Percentiles rank a stretch among this genome's conserved stretches.
Conservation (phyloP, 129 eudicot species). For the Helianthus annuus region HanXRQr2.0-SUNRISE NC_035442.2:13607893-13608392, state of each 20-base stretch:
- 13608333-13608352: slow-evolving; percentile 39
- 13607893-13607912: neutral
- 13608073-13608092: slow-evolving; percentile 25
- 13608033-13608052: slow-evolving; percentile 20
- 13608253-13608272: slow-evolving; percentile 27
- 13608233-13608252: slow-evolving; percentile 7
- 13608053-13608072: slow-evolving; percentile 22
- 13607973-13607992: slow-evolving; percentile 1
- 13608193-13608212: slow-evolving; percentile 36
- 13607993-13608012: neutral
- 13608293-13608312: neutral
- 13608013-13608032: neutral
- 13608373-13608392: slow-evolving; percentile 70
- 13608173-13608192: slow-evolving; percentile 36
- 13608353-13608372: slow-evolving; percentile 72
- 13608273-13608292: slow-evolving; percentile 7
- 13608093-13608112: slow-evolving; percentile 43
- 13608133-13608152: slow-evolving; percentile 48
- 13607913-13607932: neutral
- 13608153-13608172: slow-evolving; percentile 74
- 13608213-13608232: neutral
- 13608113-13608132: slow-evolving; percentile 44
- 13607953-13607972: slow-evolving; percentile 18
- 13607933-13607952: slow-evolving; percentile 8
- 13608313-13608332: slow-evolving; percentile 21